A percentile compares a stretch with the other conserved stretches of the same genome.
Conservation (phyloP, 208 protist species). For the Wallacemonas collosoma region DNA sequence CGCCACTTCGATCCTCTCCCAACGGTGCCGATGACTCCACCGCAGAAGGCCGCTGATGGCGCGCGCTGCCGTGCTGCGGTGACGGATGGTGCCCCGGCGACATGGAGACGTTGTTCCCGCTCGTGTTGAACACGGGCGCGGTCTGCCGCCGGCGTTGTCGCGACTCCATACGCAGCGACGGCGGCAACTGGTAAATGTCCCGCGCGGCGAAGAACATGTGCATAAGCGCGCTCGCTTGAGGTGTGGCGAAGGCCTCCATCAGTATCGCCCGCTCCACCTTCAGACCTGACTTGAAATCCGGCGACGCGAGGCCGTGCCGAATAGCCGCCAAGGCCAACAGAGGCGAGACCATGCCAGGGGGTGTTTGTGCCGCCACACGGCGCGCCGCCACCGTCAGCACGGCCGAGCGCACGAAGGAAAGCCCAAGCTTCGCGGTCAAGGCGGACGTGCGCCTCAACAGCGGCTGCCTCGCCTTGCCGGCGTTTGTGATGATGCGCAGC, state of each 20-base stretch:
- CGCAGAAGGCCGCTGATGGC: background rate
- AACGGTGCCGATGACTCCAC: background rate
- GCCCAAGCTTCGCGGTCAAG: conserved; percentile 6
- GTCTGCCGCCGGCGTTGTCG: background rate
- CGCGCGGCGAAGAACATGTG: conserved; percentile 5
- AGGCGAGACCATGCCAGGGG: conserved; percentile 15
- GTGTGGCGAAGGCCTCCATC: conserved; percentile 4
- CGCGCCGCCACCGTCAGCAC: background rate
- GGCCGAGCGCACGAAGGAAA: background rate
- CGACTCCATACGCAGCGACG: background rate
- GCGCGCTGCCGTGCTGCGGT: background rate
- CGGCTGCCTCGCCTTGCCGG: background rate
- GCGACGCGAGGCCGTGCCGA: conserved; percentile 3
- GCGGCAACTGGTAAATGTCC: conserved; percentile 5
- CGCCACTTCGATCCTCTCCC: background rate
- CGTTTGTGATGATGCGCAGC: conserved; percentile 13
- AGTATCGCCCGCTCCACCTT: conserved; percentile 3
- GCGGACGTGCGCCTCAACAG: conserved; percentile 10
- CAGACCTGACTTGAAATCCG: conserved; percentile 9
- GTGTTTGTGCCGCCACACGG: background rate
- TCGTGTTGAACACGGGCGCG: background rate
- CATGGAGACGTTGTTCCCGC: background rate
- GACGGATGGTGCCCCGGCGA: background rate
- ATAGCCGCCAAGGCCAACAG: background rate
- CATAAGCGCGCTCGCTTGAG: background rate